Evolutionary conservation across 257 asterid genomes (phyloP), one percentile per base, ranked within the genome.

Genomic region (Nicotiana obtusifolia): DNA sequence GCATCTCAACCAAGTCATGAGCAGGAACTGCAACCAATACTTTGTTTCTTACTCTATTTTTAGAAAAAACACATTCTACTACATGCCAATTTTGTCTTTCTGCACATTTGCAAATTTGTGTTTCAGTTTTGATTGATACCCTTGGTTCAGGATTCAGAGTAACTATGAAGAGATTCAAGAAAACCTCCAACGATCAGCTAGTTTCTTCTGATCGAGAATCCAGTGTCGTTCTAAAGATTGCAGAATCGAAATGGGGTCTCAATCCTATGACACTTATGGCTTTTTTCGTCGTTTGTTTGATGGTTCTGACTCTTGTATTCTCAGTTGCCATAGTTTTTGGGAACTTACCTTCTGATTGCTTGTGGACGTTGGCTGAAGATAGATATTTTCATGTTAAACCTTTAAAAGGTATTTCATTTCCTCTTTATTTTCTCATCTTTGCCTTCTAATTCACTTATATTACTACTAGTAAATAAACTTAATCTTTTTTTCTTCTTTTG

Each of bases 291-390:
- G 85, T 81, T 64, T 11, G 80, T 41, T 86, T 90, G 82, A 86
- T 94, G 93, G 87, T 87, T 30, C 86, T 88, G 78, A 90, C 92
- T 17, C 88, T 90, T 80, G 52, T 93, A 86, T 87, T 93, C 84
- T 88, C 93, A 5, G 30, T 88, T 9, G 80, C 88, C 20, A 89
- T 84, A 1, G 82, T 91, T 77, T 60, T 88, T 2, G 86, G 84
- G 82, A 88, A 88, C 87, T 90, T 88, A 5, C 88, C 92, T 82
- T 81, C 88, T 24, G 87, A 90, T 85, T 75, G 64, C 15, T 78
- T 88, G 35, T 87, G 92, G 93, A 83, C 90, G 22, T 83, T 83
- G 66, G 88, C 81, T 64, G 88, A 87, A n/a, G 88, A 91, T 65
- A 85, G 92, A 77, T 68, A 81, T 76, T 82, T 84, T 71, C 89